These are phyloP conservation scores for Epichloe festucae DNA, from an alignment of 2,329 filamentous ascomycete genomes.

Conservation along the genomic window DNA sequence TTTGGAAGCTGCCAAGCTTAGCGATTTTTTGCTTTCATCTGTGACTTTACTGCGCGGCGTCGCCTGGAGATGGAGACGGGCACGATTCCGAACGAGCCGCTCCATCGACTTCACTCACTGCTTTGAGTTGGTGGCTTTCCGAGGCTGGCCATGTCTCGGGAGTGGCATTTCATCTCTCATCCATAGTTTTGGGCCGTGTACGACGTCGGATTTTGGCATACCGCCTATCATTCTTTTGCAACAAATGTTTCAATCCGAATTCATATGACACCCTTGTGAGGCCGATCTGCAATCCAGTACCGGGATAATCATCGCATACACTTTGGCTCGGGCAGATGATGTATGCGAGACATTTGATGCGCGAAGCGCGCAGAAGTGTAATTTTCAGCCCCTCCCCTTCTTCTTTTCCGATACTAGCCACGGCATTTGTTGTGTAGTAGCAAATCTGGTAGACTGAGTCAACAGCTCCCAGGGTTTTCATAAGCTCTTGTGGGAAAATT, in stretches of 20 bases:
- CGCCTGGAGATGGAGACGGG: background rate
- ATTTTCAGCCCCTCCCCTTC: background rate
- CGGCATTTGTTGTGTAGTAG: background rate
- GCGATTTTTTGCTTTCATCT: conserved; percentile 5
- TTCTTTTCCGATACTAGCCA: background rate
- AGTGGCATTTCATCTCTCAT: background rate
- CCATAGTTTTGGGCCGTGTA: background rate
- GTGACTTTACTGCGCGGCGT: background rate
- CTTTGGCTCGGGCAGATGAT: background rate
- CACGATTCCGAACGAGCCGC: background rate
- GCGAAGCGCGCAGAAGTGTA: background rate
- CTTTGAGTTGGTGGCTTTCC: background rate
- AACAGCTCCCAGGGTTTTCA: background rate
- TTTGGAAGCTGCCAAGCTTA: conserved; percentile 1
- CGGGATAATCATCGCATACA: background rate
- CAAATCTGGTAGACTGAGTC: background rate
- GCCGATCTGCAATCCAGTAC: background rate
- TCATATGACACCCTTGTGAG: too few relatives aligned
- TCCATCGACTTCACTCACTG: background rate
- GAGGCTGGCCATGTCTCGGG: background rate
- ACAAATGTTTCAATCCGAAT: background rate
- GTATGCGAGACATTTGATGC: background rate
- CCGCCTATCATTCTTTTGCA: background rate
- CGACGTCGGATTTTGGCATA: background rate
- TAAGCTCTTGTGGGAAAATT: background rate